Base-by-base conservation (phyloP, 192 early-diverging fungal genomes). In the Endogone sp. region DNA sequence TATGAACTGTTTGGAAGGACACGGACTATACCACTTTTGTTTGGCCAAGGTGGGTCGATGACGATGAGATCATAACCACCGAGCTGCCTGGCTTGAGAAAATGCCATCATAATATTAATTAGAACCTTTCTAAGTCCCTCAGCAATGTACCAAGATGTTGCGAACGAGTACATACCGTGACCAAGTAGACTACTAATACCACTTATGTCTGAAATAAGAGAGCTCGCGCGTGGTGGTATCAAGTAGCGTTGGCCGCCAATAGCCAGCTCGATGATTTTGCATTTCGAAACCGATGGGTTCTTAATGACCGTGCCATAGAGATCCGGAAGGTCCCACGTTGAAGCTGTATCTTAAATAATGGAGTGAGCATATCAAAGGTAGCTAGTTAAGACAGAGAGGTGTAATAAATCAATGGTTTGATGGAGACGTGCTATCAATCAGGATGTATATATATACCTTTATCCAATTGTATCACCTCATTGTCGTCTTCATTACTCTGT, bases 1-100 rank as follows among this genome's bases (percentile, higher is more conserved):
- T n/a, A n/a, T n/a, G n/a, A n/a, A n/a, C n/a, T n/a, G n/a, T n/a
- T 28, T 26, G 3, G 27, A 4, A 60, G 32, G 44, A 56, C n/a
- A 58, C 11, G 60, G 57, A n/a, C 62, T 13, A 70, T 64, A 60
- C 81, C 87, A 67, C 83, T 85, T 62, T 82, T 79, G 67, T 92
- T 92, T 21, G 82, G 82, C 91, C 91, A 92, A 16, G 91, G 86
- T 27, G 86, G 86, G 56, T 89, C 87, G 76, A 83, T 80, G 2
- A 90, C 74, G 37, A 89, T 76, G 8, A 88, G 72, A 37, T 82
- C 72, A 60, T 74, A 82, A 11, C 74, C 78, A 49, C 70, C 68
- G 28, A 58, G 66, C 30, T 65, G 58, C 10, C 64, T 23, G 2
- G 71, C 80, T 81, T 60, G 23, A n/a, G 32, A 57, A 4, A 11